A percentile compares a stretch with the other conserved stretches of the same genome.
Evolutionary conservation across 1,284 basidiomycete species (phyloP).

Genomic region (Moesziomyces globuligerus): DNA sequence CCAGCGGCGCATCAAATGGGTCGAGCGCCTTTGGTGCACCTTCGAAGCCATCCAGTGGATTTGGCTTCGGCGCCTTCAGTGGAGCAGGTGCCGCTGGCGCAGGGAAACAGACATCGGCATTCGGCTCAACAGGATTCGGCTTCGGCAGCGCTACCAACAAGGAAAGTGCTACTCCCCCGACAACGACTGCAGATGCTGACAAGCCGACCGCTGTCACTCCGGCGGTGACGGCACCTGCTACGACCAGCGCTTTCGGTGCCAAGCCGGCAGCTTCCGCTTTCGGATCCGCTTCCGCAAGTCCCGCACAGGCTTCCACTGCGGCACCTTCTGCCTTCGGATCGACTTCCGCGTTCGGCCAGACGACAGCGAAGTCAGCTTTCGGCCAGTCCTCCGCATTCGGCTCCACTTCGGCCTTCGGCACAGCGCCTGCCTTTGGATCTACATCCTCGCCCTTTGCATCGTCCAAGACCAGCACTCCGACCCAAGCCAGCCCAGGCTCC

Average conservation of each 20-base stretch:
- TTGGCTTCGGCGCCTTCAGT: constrained; percentile 49
- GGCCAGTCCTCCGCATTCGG: constrained; percentile 61
- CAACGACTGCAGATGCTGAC: constrained; percentile 19
- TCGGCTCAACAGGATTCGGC: constrained; percentile 48
- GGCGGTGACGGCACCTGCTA: constrained; percentile 7
- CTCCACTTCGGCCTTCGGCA: constrained; percentile 35
- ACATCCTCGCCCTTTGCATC: constrained; percentile 26
- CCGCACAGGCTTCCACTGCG: constrained; percentile 1
- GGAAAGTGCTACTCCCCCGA: constrained; percentile 17
- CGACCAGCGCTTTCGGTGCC: constrained; percentile 14
- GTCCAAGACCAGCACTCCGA: constrained; percentile 6
- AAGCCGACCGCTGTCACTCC: constrained; percentile 7
- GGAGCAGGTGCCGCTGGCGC: constrained; percentile 21
- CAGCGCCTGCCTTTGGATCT: constrained; percentile 49
- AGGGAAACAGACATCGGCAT: constrained; percentile 27
- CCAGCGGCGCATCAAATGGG: constrained; percentile 2
- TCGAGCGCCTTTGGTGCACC: constrained; percentile 36
- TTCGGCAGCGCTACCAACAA: constrained; percentile 29
- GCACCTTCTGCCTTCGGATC: constrained; percentile 50
- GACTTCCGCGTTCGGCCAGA: constrained; percentile 63
- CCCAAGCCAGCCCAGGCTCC: constrained; percentile 23
- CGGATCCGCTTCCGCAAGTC: constrained; percentile 15
- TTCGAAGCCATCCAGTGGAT: constrained; percentile 34
- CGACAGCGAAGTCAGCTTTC: constrained; percentile 59
- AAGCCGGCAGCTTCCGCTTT: constrained; percentile 32